Percentiles rank a stretch among this genome's conserved stretches.
phyloP scores from a whole-genome alignment of 139 green algal species.

The Mychonastes homosphaera region DNA sequence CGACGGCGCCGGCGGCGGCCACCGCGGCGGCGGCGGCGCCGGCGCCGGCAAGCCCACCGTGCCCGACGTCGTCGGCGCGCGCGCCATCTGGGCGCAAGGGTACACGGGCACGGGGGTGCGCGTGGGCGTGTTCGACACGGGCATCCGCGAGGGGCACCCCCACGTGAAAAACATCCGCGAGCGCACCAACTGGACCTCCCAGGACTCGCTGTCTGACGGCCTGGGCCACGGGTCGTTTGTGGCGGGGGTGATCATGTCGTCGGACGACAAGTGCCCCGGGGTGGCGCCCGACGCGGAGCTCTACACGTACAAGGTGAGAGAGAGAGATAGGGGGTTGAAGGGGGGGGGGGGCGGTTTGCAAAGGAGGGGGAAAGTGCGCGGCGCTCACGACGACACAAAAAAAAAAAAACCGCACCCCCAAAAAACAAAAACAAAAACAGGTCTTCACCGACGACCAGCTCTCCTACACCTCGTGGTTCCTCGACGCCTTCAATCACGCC shows the following conservation, averaged over 20 bases:
- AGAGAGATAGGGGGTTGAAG: no score
- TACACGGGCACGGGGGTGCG: conserved; percentile 66
- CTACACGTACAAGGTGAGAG: conserved; percentile 76
- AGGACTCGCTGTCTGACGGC: conserved; percentile 83
- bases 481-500: conserved; percentile 99
- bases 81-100: conserved; percentile 69
- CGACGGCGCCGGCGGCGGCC: not conserved
- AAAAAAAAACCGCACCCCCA: not conserved
- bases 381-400: not conserved
- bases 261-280: conserved; percentile 68
- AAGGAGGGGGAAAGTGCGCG: no score
- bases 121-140: conserved; percentile 96
- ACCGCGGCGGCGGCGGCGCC: not conserved
- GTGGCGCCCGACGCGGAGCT: conserved; percentile 89
- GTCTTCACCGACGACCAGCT: conserved; percentile 61
- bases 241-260: conserved; percentile 79
- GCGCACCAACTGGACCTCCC: conserved; percentile 96
- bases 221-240: conserved; percentile 96
- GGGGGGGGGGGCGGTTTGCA: not conserved
- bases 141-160: conserved; percentile 76
- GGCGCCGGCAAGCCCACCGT: conserved; percentile 13
- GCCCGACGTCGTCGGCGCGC: conserved; percentile 41
- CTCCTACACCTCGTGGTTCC: conserved; percentile 98
- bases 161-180: conserved; percentile 94
- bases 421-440: conserved; percentile 3